Conservation (phyloP, 2,329 filamentous ascomycete species). For the Paramyrothecium sp. region DNA sequence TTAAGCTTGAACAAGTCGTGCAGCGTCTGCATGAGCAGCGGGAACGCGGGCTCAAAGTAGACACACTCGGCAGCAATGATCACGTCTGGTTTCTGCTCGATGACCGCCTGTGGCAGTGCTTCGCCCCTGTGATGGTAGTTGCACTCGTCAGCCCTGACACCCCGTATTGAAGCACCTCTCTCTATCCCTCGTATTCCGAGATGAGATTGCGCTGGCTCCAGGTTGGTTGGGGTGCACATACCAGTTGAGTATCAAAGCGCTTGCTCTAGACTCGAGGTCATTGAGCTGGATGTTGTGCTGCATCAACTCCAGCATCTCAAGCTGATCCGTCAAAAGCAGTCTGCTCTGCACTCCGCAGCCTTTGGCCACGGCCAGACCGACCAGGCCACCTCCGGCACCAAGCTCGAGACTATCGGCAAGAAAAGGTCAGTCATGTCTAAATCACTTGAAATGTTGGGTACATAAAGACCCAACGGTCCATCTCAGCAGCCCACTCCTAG, state of each 20-base stretch:
- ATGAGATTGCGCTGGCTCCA: not conserved
- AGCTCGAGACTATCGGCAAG: conserved; percentile 70
- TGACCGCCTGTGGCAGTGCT: conserved; percentile 50
- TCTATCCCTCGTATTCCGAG: not conserved
- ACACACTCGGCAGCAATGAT: conserved; percentile 96
- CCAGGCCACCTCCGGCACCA: conserved; percentile 86
- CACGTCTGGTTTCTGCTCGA: conserved; percentile 65
- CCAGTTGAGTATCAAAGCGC: conserved; percentile 79
- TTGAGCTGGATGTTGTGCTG: conserved; percentile 85
- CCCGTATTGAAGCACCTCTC: too few relatives aligned
- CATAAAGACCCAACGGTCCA: too few relatives aligned
- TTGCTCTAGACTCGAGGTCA: conserved; percentile 59
- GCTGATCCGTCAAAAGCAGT: conserved; percentile 82
- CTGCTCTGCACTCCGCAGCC: conserved; percentile 51
- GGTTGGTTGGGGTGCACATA: conserved; percentile 32
- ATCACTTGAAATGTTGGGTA: too few relatives aligned
- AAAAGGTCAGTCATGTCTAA: not conserved
- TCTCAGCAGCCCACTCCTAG: too few relatives aligned
- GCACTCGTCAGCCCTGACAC: not conserved
- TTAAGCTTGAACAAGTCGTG: conserved; percentile 71
- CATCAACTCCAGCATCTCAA: conserved; percentile 84
- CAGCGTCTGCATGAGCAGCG: conserved; percentile 78
- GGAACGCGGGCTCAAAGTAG: conserved; percentile 95
- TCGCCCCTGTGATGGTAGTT: conserved; percentile 52
- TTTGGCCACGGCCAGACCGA: conserved; percentile 63